Evolutionary conservation across 108 stramenopile genomes (phyloP).

Genomic region (Cyclotella cryptica): DNA sequence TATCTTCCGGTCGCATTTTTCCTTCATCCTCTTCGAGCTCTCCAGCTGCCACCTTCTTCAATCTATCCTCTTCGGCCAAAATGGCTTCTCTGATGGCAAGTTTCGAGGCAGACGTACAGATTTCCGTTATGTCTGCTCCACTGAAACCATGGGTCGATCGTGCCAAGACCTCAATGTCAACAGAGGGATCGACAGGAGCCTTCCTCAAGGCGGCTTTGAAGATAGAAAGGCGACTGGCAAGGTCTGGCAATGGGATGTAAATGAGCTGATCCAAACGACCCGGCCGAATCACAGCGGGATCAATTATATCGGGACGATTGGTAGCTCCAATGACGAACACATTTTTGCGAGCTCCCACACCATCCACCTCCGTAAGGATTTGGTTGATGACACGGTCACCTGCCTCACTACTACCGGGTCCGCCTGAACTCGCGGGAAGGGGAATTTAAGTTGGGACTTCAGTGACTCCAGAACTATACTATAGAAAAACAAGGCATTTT

Average conservation of each 20-base stretch:
- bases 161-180: slow-evolving; percentile 82
- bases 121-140: slow-evolving; percentile 97
- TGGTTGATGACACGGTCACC: slow-evolving; percentile 99
- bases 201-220: slow-evolving; percentile 98
- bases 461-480: not conserved
- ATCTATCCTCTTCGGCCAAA: slow-evolving; percentile 82
- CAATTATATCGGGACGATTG: slow-evolving; percentile 98
- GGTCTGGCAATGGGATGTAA: slow-evolving; percentile 97
- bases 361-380: slow-evolving; percentile 98
- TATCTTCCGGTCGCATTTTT: slow-evolving; percentile 80
- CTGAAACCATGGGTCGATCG: slow-evolving; percentile 94
- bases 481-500: not conserved
- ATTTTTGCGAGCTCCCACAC: slow-evolving; percentile 97
- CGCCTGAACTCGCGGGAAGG: slow-evolving; percentile 12
- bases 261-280: slow-evolving; percentile 99
- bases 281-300: slow-evolving; percentile 98
- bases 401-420: slow-evolving; percentile 93
- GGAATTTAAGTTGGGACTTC: not conserved
- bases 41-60: slow-evolving; percentile 85
- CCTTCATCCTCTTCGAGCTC: slow-evolving; percentile 88
- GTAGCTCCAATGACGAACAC: slow-evolving; percentile 99
- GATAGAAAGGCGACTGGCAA: slow-evolving; percentile 88
- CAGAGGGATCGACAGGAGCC: slow-evolving; percentile 84
- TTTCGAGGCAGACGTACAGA: slow-evolving; percentile 96
- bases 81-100: slow-evolving; percentile 95